A percentile compares a stretch with the other conserved stretches of the same genome.
Conservation (phyloP, 257 asterid genomes). For the Primulina eburnea region DNA sequence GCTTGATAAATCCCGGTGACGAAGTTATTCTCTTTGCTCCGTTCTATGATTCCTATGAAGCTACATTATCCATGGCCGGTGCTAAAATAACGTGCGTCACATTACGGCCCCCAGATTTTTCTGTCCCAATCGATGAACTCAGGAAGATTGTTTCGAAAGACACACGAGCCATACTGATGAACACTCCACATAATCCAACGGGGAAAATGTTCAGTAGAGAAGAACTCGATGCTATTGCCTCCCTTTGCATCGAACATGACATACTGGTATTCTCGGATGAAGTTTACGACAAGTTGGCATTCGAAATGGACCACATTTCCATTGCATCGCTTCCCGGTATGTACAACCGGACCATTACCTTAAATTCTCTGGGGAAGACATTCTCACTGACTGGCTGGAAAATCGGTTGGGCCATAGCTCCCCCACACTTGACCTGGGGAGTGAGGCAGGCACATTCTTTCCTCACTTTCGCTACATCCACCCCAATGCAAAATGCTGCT, state of each 20-base stretch:
- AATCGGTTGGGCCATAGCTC: slow-evolving; percentile 97
- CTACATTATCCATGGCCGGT: slow-evolving; percentile 94
- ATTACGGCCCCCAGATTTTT: slow-evolving; percentile 71
- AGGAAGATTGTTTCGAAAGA: slow-evolving; percentile 58
- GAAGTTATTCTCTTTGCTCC: slow-evolving; percentile 94
- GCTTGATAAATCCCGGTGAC: slow-evolving; percentile 89
- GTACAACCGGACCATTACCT: slow-evolving; percentile 79
- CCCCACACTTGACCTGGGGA: slow-evolving; percentile 91
- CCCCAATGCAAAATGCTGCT: slow-evolving; percentile 96
- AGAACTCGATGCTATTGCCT: slow-evolving; percentile 64
- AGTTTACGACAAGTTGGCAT: slow-evolving; percentile 85
- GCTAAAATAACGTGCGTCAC: slow-evolving; percentile 72
- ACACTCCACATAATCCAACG: slow-evolving; percentile 95
- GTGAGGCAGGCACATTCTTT: slow-evolving; percentile 84
- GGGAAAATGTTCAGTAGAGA: slow-evolving; percentile 86
- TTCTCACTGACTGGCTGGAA: slow-evolving; percentile 97
- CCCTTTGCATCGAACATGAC: slow-evolving; percentile 76
- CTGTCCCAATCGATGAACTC: slow-evolving; percentile 79
- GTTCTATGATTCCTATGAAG: slow-evolving; percentile 91
- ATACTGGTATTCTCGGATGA: slow-evolving; percentile 75
- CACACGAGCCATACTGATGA: slow-evolving; percentile 82
- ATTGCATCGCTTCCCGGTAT: slow-evolving; percentile 88
- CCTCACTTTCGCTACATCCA: slow-evolving; percentile 90
- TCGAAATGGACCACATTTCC: slow-evolving; percentile 89
- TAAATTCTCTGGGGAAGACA: slow-evolving; percentile 92